Conservation (phyloP, 2,329 filamentous ascomycete genomes). For the Aureobasidium sp. region DNA sequence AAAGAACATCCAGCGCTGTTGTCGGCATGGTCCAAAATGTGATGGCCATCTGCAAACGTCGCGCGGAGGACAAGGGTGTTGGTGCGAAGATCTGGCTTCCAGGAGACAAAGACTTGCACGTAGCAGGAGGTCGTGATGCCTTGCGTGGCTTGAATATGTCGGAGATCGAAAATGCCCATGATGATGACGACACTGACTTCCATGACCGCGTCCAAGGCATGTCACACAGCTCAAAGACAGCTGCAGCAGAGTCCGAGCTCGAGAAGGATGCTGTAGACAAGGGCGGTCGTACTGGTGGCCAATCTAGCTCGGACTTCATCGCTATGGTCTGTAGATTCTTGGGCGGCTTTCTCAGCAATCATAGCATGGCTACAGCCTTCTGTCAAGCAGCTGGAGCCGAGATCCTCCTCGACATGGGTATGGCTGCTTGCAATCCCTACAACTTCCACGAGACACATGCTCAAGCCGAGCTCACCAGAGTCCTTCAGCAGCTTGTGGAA, state of each 20-base stretch:
- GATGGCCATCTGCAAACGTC: constrained; percentile 62
- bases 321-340: constrained; percentile 72
- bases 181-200: constrained; percentile 12
- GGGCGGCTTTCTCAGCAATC: constrained; percentile 67
- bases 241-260: constrained; percentile 12
- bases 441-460: constrained; percentile 62
- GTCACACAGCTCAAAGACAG: not conserved
- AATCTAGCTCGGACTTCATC: constrained; percentile 37
- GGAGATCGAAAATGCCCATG: not conserved
- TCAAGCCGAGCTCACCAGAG: constrained; percentile 62
- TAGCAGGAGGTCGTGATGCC: constrained; percentile 50
- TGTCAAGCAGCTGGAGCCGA: constrained; percentile 76
- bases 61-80: constrained; percentile 61
- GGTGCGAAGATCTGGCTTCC: constrained; percentile 72
- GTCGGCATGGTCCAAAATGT: constrained; percentile 84
- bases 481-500: constrained; percentile 73
- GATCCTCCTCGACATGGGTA: constrained; percentile 73
- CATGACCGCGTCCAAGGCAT: not conserved
- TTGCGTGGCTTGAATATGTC: constrained; percentile 28
- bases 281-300: constrained; percentile 15
- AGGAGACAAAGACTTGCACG: constrained; percentile 49
- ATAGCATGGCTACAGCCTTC: constrained; percentile 64
- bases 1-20: constrained; percentile 74
- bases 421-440: constrained; percentile 71
- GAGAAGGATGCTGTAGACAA: constrained; percentile 17